Evolutionary conservation across 2,329 filamentous ascomycete species (phyloP), one percentile per base, ranked within the genome.

Genomic region (Fusarium multiceps): DNA sequence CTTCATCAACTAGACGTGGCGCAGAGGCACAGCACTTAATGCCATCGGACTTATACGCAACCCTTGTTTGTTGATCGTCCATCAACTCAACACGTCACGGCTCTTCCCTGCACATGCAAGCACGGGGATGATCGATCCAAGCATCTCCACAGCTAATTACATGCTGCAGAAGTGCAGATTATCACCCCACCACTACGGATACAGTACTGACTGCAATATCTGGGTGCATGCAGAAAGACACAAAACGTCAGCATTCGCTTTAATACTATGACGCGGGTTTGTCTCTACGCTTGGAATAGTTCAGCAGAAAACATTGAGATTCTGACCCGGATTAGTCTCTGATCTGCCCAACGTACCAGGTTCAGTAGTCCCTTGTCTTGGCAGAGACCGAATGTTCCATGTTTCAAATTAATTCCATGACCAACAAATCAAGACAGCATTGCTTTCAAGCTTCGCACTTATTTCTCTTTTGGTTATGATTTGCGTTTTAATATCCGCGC

Each of bases 71-170:
- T 32, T 65, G 67, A 71, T 71, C 67, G 43, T 42, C 67, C 63
- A 20, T 11, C 49, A 55, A 47, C 48, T 51, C 45, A 32, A 42
- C 43, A 71, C 64, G 58, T 59, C 51, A 53, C 32, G 55, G 21
- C 20, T 23, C 41, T 23, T 37, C 47, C 45, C 32, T 69, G 48
- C 55, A 20, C 34, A 45, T 60, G 48, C 55, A 56, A 30, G 56
- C 40, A 54, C 49, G 45, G 64, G 65, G 46, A 37, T 50, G 68
- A 72, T 72, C 68, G 55, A 62, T 66, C 64, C 41, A 62, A 49
- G 55, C 54, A 66, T 71, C 50, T 57, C 68, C 68, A 71, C 68
- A 68, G 25, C 43, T 71, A 71, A 71, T 71, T 71, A 64, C 40
- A 68, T 34, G 51, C 68, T 65, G 63, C 55, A 37, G 16, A 37